phyloP scores from a whole-genome alignment of 345 rosid genomes.

The Sonneratia caseolaris region DNA sequence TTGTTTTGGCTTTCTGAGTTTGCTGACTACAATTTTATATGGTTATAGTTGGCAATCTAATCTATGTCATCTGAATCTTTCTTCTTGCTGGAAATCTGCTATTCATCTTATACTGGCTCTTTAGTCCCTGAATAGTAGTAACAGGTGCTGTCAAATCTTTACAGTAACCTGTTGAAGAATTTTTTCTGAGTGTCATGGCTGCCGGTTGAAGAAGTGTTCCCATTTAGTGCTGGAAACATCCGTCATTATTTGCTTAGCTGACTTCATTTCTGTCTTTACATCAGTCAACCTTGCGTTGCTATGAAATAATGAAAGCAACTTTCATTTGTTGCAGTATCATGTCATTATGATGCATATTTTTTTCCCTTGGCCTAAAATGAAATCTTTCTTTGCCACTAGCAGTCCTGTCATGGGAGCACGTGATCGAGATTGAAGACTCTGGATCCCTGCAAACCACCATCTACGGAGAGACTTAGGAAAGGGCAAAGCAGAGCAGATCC shows the following conservation, averaged over 20 bases:
- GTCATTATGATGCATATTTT: neutral
- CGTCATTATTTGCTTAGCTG: neutral
- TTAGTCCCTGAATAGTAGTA: neutral
- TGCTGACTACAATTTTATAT: too few species aligned
- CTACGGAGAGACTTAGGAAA: slow-evolving; percentile 61
- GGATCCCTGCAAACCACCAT: slow-evolving; percentile 65
- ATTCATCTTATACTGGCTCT: neutral
- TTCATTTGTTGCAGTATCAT: neutral
- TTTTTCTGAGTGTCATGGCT: neutral
- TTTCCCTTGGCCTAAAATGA: neutral
- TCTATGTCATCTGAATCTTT: too few species aligned
- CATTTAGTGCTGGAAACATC: neutral
- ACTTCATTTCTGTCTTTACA: neutral
- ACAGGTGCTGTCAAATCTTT: neutral
- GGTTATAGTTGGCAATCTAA: too few species aligned
- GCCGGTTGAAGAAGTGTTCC: neutral
- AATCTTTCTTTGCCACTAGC: neutral
- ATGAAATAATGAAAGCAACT: neutral
- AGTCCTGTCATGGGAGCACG: slow-evolving; percentile 65
- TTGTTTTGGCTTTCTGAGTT: too few species aligned
- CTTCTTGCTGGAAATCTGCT: too few species aligned
- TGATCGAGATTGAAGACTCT: slow-evolving; percentile 38
- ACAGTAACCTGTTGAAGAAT: neutral
- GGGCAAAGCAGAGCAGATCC: slow-evolving; percentile 44
- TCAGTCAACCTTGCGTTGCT: neutral